Conservation (phyloP, 2,329 filamentous ascomycete genomes). For the Beauveria sp. region DNA sequence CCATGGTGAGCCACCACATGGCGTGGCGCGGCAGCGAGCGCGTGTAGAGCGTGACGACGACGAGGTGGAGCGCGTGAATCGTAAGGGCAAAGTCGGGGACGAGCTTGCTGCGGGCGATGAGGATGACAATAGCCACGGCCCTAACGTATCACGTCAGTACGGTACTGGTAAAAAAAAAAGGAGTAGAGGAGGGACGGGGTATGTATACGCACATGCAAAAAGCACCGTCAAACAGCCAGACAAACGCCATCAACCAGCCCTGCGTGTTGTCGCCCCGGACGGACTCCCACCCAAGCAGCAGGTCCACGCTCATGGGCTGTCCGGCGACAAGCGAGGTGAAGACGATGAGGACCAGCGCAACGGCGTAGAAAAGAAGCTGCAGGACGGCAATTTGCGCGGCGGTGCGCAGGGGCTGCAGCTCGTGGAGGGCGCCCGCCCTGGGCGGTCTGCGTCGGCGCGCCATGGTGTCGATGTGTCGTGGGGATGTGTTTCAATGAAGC, state of each 20-base stretch:
- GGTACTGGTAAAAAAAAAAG: neutral
- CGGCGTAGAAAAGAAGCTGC: constrained; percentile 48
- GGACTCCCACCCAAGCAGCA: constrained; percentile 51
- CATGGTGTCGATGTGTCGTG: constrained; percentile 29
- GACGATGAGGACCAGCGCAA: constrained; percentile 44
- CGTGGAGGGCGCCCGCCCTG: constrained; percentile 51
- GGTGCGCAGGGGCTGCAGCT: constrained; percentile 54
- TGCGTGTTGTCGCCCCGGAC: constrained; percentile 55
- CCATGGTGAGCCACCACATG: constrained; percentile 75
- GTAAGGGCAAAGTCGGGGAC: constrained; percentile 92
- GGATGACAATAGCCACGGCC: constrained; percentile 70
- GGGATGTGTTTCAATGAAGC: neutral
- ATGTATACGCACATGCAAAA: constrained; percentile 36
- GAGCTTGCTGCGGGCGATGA: constrained; percentile 85
- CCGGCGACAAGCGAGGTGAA: constrained; percentile 55
- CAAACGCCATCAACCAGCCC: constrained; percentile 51
- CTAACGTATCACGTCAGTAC: constrained; percentile 37
- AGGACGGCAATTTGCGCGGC: constrained; percentile 50
- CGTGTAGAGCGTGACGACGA: constrained; percentile 72
- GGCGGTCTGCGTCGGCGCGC: constrained; percentile 49
- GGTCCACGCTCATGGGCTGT: constrained; percentile 41
- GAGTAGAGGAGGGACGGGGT: neutral
- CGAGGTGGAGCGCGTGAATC: constrained; percentile 73
- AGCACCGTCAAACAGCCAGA: constrained; percentile 50
- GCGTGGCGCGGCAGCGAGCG: constrained; percentile 65